Evolutionary conservation across 805 yeast genomes (phyloP).

Genomic region (Candida ulmi): DNA sequence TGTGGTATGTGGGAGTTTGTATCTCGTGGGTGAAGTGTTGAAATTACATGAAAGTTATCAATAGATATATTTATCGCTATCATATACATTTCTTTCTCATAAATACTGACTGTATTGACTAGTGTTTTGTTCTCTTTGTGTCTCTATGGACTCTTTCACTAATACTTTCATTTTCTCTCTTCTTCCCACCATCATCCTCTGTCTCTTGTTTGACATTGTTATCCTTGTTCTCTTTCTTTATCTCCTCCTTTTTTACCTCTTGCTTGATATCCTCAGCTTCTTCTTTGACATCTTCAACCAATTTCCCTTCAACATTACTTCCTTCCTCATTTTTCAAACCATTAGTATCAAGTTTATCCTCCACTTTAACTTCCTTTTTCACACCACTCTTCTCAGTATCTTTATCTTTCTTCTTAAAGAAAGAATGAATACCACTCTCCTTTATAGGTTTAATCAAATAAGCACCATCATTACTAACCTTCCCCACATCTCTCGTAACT

Average conservation of each 20-base stretch:
- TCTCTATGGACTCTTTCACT: neutral
- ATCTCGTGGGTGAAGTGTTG: conserved; percentile 55
- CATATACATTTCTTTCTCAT: too few species aligned
- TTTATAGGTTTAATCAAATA: conserved; percentile 25
- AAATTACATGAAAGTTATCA: conserved; percentile 23
- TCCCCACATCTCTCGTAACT: conserved; percentile 64
- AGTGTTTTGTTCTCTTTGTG: neutral
- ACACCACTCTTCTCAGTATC: neutral
- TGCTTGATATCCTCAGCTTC: neutral
- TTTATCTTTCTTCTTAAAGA: conserved; percentile 6
- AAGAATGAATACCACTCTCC: conserved; percentile 8
- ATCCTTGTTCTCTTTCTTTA: too few species aligned
- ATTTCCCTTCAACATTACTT: conserved; percentile 1
- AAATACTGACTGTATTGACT: too few species aligned
- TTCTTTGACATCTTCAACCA: neutral
- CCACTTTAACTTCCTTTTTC: conserved; percentile 2
- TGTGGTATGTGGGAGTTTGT: conserved; percentile 68
- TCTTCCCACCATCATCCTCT: too few species aligned
- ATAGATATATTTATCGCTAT: too few species aligned
- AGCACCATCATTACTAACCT: conserved; percentile 39
- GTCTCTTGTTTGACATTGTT: too few species aligned
- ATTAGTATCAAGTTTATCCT: too few species aligned
- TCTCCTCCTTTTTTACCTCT: neutral
- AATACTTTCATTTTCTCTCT: neutral
- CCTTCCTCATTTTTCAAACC: too few species aligned